Evolutionary conservation across 331 rosid genomes (phyloP), one percentile per base, ranked within the genome.

Genomic region (Quercus lobata): DNA sequence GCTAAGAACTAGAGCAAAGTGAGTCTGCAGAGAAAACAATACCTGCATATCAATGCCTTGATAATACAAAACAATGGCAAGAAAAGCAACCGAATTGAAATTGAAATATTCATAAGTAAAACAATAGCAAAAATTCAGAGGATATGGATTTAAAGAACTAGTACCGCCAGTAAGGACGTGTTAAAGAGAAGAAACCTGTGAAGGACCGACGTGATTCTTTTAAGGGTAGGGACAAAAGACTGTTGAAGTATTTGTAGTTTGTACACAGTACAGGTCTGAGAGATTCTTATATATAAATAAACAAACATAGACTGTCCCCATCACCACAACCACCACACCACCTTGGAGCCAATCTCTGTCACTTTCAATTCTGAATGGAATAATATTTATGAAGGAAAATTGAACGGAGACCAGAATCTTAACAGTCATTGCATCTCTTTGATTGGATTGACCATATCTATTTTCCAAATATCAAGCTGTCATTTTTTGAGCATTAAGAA

Each of bases 121-220:
- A 16, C 65, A 49, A 76, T 12, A 65, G 27, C 56, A 6, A 60
- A 9, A 60, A 22, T 3, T 11, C 19, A 57, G 29, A 25, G 57
- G 17, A 24, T 8, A 41, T 17, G 16, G 15, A 44, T 53, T 4
- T 25, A 58, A 35, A 30, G 53, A 41, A 41, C 46, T 41, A 9
- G 46, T 41, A 19, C 29, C 7, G 4, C 5, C 15, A 1, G 24
- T 57, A 5, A 8, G 46, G 25, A 4, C 11, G 63, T 49, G 54
- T 22, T 68, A 11, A 12, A 14, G 29, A 53, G 29, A 24, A 35
- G 56, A 21, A 30, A 83, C 58, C 83, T 27, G 57, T 10, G 32
- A 71, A 37, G 75, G 57, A 37, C 18, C 75, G 71, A 75, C 76
- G 83, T 70, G 86, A 29, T 24, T 63, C n/a, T 56, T 55, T 25